A percentile compares a stretch with the other conserved stretches of the same genome.
Evolutionary conservation across 148 eudicot genomes (phyloP).

Genomic region (Rhododendron molle): DNA sequence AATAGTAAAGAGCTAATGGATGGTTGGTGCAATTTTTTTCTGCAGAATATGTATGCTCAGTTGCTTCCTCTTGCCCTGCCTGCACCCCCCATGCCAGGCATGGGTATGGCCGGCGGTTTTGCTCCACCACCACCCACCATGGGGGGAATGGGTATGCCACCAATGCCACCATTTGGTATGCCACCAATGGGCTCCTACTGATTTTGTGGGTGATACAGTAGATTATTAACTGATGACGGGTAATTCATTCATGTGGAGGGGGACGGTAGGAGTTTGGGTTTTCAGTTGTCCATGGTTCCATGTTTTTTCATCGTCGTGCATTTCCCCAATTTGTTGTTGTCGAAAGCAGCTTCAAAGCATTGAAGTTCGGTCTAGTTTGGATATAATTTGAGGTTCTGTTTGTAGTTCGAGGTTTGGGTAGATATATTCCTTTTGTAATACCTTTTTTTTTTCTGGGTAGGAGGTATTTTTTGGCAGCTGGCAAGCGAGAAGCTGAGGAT

Average conservation of each 20-base stretch:
- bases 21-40: slow-evolving; percentile 2
- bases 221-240: background rate
- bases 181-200: slow-evolving; percentile 92
- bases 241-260: background rate
- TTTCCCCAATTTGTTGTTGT: background rate
- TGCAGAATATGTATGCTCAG: slow-evolving; percentile 96
- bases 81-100: slow-evolving; percentile 89
- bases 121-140: slow-evolving; percentile 45
- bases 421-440: slow-evolving; percentile 30
- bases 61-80: slow-evolving; percentile 95
- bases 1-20: background rate
- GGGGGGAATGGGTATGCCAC: slow-evolving; percentile 73
- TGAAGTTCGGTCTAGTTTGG: background rate
- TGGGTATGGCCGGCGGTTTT: slow-evolving; percentile 71
- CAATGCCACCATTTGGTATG: slow-evolving; percentile 95
- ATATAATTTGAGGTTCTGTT: background rate
- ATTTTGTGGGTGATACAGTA: slow-evolving; percentile 1
- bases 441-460: slow-evolving; percentile 20
- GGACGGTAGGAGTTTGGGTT: background rate
- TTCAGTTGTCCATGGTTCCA: background rate
- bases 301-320: background rate
- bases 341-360: background rate
- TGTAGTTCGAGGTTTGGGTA: slow-evolving; percentile 20
- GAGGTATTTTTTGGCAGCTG: slow-evolving; percentile 47
- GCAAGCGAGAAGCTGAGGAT: slow-evolving; percentile 30